Evolutionary conservation across 345 rosid species (phyloP).

Genomic region (Passiflora organensis): DNA sequence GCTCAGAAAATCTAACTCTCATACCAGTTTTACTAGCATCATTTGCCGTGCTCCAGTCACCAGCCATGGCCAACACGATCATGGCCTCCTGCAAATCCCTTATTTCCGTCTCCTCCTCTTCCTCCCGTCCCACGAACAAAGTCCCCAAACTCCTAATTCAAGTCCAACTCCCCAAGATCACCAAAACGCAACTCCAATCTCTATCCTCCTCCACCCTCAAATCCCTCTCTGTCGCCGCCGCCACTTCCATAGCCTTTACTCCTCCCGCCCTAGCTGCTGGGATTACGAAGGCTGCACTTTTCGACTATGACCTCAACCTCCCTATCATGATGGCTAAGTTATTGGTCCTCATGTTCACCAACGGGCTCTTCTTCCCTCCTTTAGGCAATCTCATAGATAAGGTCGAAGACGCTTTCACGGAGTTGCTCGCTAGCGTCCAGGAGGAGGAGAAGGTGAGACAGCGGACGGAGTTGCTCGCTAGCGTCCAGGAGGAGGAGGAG

Average conservation of each 20-base stretch:
- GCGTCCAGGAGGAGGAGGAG: slow-evolving; percentile 71
- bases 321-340: slow-evolving; percentile 84
- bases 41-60: no score
- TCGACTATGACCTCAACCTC: slow-evolving; percentile 88
- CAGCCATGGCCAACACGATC: slow-evolving; percentile 70
- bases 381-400: slow-evolving; percentile 88
- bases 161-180: slow-evolving; percentile 29
- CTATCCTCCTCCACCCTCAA: slow-evolving; percentile 43
- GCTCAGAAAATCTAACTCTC: no score
- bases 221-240: slow-evolving; percentile 57
- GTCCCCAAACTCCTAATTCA: slow-evolving; percentile 35
- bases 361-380: slow-evolving; percentile 76
- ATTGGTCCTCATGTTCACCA: slow-evolving; percentile 75
- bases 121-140: slow-evolving; percentile 26
- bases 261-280: slow-evolving; percentile 79
- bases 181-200: slow-evolving; percentile 30
- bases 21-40: no score
- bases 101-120: slow-evolving; percentile 17
- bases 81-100: slow-evolving; percentile 59
- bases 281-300: slow-evolving; percentile 79
- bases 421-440: slow-evolving; percentile 71
- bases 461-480: no score
- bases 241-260: slow-evolving; percentile 38
- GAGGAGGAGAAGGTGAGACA: no score
- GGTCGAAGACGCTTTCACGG: slow-evolving; percentile 67